phyloP scores from a whole-genome alignment of 2,329 filamentous ascomycete species.

The Trichoderma koningii region DNA sequence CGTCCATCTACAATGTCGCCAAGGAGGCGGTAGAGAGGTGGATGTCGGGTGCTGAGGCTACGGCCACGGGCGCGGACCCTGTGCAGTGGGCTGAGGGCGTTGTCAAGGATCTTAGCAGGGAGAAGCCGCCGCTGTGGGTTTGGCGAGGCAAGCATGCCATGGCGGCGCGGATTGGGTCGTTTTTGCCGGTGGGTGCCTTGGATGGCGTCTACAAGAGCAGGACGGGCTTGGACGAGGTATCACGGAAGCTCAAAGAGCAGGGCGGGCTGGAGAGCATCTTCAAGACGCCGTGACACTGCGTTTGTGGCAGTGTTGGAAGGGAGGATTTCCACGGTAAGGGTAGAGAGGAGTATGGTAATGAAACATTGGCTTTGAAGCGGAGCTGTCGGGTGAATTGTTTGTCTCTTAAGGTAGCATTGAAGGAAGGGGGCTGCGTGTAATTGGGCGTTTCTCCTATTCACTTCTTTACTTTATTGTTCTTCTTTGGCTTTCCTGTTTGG shows the following conservation, averaged over 20 bases:
- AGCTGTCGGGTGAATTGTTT: too few relatives aligned
- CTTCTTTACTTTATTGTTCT: too few relatives aligned
- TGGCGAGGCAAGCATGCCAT: conserved; percentile 14
- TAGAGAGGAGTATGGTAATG: too few relatives aligned
- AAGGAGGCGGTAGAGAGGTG: conserved; percentile 23
- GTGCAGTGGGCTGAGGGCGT: conserved; percentile 13
- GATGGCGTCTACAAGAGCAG: not conserved
- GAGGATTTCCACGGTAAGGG: not conserved
- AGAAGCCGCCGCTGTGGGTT: not conserved
- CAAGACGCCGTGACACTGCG: not conserved
- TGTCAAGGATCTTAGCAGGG: conserved; percentile 7
- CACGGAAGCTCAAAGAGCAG: not conserved
- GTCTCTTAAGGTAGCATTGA: too few relatives aligned
- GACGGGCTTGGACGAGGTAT: conserved; percentile 11
- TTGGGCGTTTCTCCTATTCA: too few relatives aligned
- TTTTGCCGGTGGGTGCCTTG: conserved; percentile 12
- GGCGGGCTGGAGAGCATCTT: not conserved
- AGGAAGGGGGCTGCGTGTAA: too few relatives aligned
- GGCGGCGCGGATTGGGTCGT: not conserved
- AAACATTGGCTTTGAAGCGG: too few relatives aligned
- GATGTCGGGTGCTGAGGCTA: conserved; percentile 21
- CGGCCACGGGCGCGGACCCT: conserved; percentile 8
- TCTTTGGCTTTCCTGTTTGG: not conserved
- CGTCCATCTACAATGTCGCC: conserved; percentile 15
- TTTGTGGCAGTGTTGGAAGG: not conserved